A percentile compares a stretch with the other conserved stretches of the same genome.
Evolutionary conservation across 257 asterid genomes (phyloP).

Genomic region (Asclepias syriaca): DNA sequence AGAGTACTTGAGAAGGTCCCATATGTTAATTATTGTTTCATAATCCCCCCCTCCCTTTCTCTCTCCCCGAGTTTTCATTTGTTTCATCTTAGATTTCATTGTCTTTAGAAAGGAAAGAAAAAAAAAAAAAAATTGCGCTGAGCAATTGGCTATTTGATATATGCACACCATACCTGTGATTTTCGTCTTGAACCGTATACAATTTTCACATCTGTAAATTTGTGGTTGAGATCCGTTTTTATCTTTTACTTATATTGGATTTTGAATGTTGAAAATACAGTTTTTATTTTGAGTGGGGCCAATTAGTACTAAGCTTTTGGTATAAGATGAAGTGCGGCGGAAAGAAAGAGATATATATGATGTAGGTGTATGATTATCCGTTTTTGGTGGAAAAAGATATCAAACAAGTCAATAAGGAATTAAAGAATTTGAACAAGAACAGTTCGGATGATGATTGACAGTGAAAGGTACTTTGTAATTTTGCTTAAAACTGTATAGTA

Average conservation of each 20-base stretch:
- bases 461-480: neutral
- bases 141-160: neutral
- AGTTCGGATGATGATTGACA: neutral
- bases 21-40: neutral
- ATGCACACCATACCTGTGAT: neutral
- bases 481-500: neutral
- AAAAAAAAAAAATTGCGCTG: too few species aligned
- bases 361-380: too few species aligned
- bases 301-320: too few species aligned
- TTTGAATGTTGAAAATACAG: neutral
- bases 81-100: neutral
- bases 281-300: too few species aligned
- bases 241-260: neutral
- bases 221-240: neutral
- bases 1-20: neutral
- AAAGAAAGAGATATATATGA: too few species aligned
- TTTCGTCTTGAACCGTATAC: neutral
- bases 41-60: neutral
- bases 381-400: too few species aligned
- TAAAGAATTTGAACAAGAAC: neutral
- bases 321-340: too few species aligned
- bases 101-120: neutral
- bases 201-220: slow-evolving; percentile 13
- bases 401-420: too few species aligned
- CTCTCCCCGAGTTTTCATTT: neutral